Evolutionary conservation across 225 moss, liverwort and hornwort species (phyloP).

Genomic region (Polytrichum formosum): DNA sequence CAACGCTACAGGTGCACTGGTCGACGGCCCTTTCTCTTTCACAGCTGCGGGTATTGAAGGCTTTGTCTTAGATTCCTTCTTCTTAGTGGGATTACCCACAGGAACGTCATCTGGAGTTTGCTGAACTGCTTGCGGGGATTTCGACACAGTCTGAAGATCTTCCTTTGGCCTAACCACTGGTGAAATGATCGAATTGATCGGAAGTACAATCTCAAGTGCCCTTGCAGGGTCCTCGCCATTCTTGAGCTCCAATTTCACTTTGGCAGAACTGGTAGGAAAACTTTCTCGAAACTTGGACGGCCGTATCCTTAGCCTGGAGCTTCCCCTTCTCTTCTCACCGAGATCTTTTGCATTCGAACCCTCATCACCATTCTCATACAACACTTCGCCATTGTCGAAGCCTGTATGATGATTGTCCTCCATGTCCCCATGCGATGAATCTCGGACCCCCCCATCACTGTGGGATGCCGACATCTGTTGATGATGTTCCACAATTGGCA

Average conservation of each 20-base stretch:
- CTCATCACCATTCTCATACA: conserved; percentile 11
- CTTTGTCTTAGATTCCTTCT: conserved; percentile 29
- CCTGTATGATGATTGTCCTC: conserved; percentile 27
- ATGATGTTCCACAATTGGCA: conserved; percentile 2
- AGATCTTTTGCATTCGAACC: conserved; percentile 30
- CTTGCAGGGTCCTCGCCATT: conserved; percentile 17
- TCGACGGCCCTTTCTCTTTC: conserved; percentile 26
- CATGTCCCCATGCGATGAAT: conserved; percentile 10
- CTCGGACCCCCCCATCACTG: conserved; percentile 16
- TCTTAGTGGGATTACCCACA: conserved; percentile 21
- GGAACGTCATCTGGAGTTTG: conserved; percentile 31
- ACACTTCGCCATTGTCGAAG: conserved; percentile 19
- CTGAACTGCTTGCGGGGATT: conserved; percentile 20
- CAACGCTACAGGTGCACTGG: conserved; percentile 8
- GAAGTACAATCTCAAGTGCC: conserved; percentile 22
- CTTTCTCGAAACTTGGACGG: conserved; percentile 54
- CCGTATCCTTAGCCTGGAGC: conserved; percentile 39
- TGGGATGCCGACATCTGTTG: conserved; percentile 35
- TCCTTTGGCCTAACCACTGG: conserved; percentile 15
- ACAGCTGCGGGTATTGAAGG: background rate
- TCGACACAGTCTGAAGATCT: conserved; percentile 16
- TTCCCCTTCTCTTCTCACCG: conserved; percentile 39
- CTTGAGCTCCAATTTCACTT: conserved; percentile 43
- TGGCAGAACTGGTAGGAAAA: conserved; percentile 28
- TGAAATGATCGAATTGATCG: conserved; percentile 11